Evolutionary conservation across 345 rosid species (phyloP), one percentile per base, ranked within the genome.

Genomic region (Lumnitzera littorea): DNA sequence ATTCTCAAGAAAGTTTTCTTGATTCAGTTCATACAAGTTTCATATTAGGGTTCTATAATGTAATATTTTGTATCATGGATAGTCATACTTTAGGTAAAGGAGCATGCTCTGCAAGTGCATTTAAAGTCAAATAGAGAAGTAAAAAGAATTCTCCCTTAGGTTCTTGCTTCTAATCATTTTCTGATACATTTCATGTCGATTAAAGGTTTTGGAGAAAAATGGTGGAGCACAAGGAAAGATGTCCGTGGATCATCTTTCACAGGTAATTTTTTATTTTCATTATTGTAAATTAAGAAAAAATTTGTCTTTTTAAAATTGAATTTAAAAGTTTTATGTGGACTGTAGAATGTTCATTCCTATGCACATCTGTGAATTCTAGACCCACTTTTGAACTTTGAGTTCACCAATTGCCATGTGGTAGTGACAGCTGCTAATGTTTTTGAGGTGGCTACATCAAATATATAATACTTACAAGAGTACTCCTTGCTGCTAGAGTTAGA

Each of bases 181-280:
- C 43, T 71, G 50, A 52, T 53, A 46, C 24, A 12, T 10, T 63
- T 53, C 24, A 55, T 58, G 65, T 55, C 65, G 41, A 51, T 63
- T 79, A 60, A 76, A 92, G 98, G 87, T 87, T 62, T 74, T 94
- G 72, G 86, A 86, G 60, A 83, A 74, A 72, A 80, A 76, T 67
- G 80, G 77, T 63, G 61, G 59, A 1, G 51, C 64, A 0, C 70
- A 67, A 55, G 81, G 80, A 64, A 80, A 61, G 68, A 61, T 86
- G 53, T 75, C 88, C 43, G 67, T 76, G 20, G 85, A 90, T 72
- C 79, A 80, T 78, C 88, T 94, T 66, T 80, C 86, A 46, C 57
- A 50, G 89, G 99, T 90, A 78, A n/a, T 24, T 49, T 15, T 50
- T 57, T 16, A 43, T 23, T 66, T 25, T 29, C 43, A 13, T 47